Evolutionary conservation across 2,329 filamentous ascomycete species (phyloP).

Genomic region (Fusarium sp.): DNA sequence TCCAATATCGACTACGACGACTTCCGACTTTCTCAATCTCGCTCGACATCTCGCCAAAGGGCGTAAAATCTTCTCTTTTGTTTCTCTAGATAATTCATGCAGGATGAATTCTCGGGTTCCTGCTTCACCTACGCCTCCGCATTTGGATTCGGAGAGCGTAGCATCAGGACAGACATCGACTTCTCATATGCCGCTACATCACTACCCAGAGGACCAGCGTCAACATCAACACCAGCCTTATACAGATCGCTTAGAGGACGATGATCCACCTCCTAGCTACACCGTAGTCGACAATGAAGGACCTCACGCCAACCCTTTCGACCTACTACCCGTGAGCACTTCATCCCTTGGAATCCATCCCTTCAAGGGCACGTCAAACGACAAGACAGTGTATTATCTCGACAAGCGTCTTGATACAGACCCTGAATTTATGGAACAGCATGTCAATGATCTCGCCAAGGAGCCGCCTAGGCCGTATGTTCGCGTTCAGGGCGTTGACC

Average conservation of each 20-base stretch:
- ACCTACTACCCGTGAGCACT: conserved; percentile 26
- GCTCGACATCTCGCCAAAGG: conserved; percentile 14
- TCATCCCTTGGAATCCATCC: conserved; percentile 43
- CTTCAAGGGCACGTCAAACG: conserved; percentile 50
- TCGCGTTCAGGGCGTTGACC: conserved; percentile 65
- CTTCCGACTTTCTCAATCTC: conserved; percentile 9
- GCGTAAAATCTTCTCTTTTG: not conserved
- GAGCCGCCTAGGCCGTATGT: conserved; percentile 66
- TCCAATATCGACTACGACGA: conserved; percentile 5
- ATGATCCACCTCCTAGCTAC: conserved; percentile 39
- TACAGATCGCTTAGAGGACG: conserved; percentile 19
- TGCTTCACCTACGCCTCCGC: conserved; percentile 23
- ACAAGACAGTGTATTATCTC: conserved; percentile 58
- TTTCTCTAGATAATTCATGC: not conserved
- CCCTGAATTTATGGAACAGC: conserved; percentile 56
- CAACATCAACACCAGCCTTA: conserved; percentile 21
- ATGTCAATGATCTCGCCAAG: conserved; percentile 58
- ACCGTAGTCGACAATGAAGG: conserved; percentile 37
- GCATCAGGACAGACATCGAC: conserved; percentile 27
- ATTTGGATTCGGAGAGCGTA: conserved; percentile 27
- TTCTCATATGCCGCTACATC: conserved; percentile 37
- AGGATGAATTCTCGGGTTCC: conserved; percentile 27
- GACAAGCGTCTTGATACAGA: conserved; percentile 60
- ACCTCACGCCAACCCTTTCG: conserved; percentile 26
- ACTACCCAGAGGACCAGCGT: conserved; percentile 36